phyloP scores from a whole-genome alignment of 257 asterid species.

The Ophiorrhiza pumila region DNA sequence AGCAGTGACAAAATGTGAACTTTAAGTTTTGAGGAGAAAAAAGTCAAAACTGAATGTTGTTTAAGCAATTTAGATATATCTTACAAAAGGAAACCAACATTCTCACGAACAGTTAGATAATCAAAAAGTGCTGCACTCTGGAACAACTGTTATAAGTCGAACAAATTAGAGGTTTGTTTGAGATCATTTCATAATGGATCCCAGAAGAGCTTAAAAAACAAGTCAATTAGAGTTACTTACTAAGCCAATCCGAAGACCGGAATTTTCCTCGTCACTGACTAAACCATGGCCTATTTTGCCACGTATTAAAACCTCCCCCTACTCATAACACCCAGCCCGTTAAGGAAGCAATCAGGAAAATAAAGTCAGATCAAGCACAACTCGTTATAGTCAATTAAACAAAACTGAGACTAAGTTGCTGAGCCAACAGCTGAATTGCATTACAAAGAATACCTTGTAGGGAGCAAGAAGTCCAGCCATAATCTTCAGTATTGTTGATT shows the following conservation, averaged over 20 bases:
- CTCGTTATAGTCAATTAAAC: neutral
- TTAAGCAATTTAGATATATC: constrained; percentile 31
- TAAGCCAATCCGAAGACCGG: constrained; percentile 97
- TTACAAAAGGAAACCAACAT: constrained; percentile 96
- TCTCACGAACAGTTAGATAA: constrained; percentile 93
- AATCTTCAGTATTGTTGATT: constrained; percentile 92
- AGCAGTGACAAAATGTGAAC: neutral
- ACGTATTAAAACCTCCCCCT: constrained; percentile 95
- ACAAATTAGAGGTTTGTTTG: constrained; percentile 16
- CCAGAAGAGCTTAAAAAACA: neutral
- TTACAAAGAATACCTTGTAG: constrained; percentile 56
- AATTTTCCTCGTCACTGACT: constrained; percentile 91
- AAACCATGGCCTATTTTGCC: constrained; percentile 84
- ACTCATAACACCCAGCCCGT: constrained; percentile 23
- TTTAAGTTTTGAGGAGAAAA: neutral
- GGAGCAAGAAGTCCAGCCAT: constrained; percentile 99
- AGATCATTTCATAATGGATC: neutral
- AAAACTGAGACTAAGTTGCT: neutral
- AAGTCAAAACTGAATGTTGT: neutral
- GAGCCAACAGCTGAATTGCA: constrained; percentile 19
- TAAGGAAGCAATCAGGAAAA: constrained; percentile 15
- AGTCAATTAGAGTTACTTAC: constrained; percentile 38
- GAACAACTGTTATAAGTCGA: constrained; percentile 63
- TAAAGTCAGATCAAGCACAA: constrained; percentile 14
- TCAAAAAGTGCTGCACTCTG: constrained; percentile 99